Conservation (phyloP, 805 yeast genomes). For the Komagataella ulmi region DNA sequence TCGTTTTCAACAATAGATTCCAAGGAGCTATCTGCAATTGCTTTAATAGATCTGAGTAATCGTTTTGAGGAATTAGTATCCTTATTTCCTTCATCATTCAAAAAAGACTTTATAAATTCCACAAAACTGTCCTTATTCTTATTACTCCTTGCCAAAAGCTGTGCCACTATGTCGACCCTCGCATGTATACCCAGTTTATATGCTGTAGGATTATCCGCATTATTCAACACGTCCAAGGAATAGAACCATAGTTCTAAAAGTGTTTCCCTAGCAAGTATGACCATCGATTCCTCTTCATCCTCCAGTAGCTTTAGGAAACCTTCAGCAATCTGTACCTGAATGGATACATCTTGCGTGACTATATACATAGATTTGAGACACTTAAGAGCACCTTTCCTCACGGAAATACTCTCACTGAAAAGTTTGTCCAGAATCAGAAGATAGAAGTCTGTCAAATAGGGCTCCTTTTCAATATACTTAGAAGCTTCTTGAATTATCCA, state of each 20-base stretch:
- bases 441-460: slow-evolving; percentile 20
- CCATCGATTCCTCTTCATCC: slow-evolving; percentile 55
- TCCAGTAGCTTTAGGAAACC: slow-evolving; percentile 40
- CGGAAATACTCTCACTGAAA: slow-evolving; percentile 48
- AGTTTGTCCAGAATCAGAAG: slow-evolving; percentile 32
- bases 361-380: slow-evolving; percentile 35
- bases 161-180: slow-evolving; percentile 21
- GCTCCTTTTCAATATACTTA: neutral
- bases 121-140: slow-evolving; percentile 21
- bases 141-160: slow-evolving; percentile 22
- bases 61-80: slow-evolving; percentile 19
- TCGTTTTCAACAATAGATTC: slow-evolving; percentile 20
- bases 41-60: slow-evolving; percentile 11
- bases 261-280: slow-evolving; percentile 24
- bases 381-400: slow-evolving; percentile 48
- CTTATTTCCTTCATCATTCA: slow-evolving; percentile 13
- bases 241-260: slow-evolving; percentile 26
- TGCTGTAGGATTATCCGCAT: neutral
- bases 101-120: slow-evolving; percentile 31
- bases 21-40: slow-evolving; percentile 22
- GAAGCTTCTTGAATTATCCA: neutral
- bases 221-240: neutral
- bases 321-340: slow-evolving; percentile 31
- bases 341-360: slow-evolving; percentile 13
- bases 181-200: neutral